These are phyloP conservation scores for Venturia carpophila DNA, from an alignment of 2,329 filamentous ascomycete genomes.

Conservation along the genomic window DNA sequence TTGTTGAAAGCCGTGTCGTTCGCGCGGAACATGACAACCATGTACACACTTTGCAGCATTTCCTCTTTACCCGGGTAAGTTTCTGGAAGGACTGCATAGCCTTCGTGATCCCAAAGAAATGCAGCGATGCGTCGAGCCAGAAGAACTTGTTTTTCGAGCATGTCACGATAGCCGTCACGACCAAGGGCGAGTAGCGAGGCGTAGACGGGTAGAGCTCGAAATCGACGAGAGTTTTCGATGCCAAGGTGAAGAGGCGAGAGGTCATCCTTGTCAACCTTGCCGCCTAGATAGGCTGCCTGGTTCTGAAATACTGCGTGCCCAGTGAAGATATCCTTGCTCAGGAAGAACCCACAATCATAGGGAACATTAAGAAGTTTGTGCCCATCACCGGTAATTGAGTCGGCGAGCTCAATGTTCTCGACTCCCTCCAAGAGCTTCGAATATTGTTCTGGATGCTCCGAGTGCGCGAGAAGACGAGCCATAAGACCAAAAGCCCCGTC, in stretches of 20 bases:
- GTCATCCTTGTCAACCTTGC: conserved; percentile 40
- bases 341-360: conserved; percentile 88
- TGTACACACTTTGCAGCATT: conserved; percentile 49
- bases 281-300: conserved; percentile 67
- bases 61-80: conserved; percentile 26
- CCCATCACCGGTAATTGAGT: conserved; percentile 78
- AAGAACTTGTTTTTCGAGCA: conserved; percentile 64
- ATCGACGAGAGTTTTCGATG: conserved; percentile 83
- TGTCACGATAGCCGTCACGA: conserved; percentile 55
- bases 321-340: conserved; percentile 56
- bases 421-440: conserved; percentile 42
- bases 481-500: conserved; percentile 90
- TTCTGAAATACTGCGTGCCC: conserved; percentile 67
- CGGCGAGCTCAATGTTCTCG: conserved; percentile 68
- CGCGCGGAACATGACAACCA: conserved; percentile 72
- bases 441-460: conserved; percentile 44
- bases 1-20: conserved; percentile 56
- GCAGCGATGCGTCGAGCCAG: conserved; percentile 61
- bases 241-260: conserved; percentile 81
- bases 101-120: conserved; percentile 52
- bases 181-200: conserved; percentile 71
- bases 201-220: conserved; percentile 85
- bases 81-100: conserved; percentile 59
- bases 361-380: conserved; percentile 96
- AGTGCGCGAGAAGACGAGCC: conserved; percentile 50